Base-by-base conservation (phyloP, 2,329 filamentous ascomycete genomes). In the Clonostachys rosea region DNA sequence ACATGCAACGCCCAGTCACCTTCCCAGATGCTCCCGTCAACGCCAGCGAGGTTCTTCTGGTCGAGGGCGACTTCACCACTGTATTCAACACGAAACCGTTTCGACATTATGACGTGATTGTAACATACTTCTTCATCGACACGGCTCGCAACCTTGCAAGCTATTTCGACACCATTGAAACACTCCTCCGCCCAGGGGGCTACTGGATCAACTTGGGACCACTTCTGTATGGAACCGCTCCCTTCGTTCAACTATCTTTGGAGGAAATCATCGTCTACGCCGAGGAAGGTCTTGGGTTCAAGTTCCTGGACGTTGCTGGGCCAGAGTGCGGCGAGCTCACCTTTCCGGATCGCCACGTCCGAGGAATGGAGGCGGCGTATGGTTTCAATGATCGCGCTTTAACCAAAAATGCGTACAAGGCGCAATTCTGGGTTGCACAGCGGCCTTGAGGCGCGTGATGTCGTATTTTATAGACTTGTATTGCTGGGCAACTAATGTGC, bases 111-210 rank as follows among this genome's bases (percentile, higher is more conserved):
- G 77, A 82, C 46, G 64, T 70, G 1, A 59, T 83, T 0, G 58
- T 80, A 0, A 81, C 79, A 0, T 70, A 80, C 40, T 83, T 81
- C 61, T 82, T 83, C 60, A 81, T 83, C 52, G 79, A 83, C 54
- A 83, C 78, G 0, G 78, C 79, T 0, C 69, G 76, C 1, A 82
- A 82, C 46, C 57, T 81, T 2, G 66, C 80, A 56, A 61, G 55
- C 1, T 83, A 82, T 50, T 64, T 82, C 6, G 75, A 81, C 35
- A 78, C 70, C 0, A 81, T 81, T 40, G 64, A 73, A 44, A 58
- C 57, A 0, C 53, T 78, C 0, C 64, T 83, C 4, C 68, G 63
- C 40, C 55, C 59, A 0, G 76, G 75, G 1, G 78, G 78, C 0
- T 57, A 65, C 35, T 81, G 78, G 78, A 59, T 82, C 20, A 83